Conservation (phyloP, 2,329 filamentous ascomycete species). For the Cucurbitaria berberidis region DNA sequence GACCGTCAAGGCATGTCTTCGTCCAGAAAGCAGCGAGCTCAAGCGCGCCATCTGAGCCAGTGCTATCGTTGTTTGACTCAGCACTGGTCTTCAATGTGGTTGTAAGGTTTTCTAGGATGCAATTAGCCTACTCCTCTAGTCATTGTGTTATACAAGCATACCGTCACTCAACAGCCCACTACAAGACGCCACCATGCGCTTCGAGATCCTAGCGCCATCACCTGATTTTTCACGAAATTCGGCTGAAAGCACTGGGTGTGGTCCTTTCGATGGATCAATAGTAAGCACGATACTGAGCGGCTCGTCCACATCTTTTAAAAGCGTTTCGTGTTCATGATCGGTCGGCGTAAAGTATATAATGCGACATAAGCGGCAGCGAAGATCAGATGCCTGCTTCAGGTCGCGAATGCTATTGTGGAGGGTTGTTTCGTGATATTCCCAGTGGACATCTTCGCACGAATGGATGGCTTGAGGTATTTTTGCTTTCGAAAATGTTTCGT, state of each 20-base stretch:
- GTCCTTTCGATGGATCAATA: slow-evolving; percentile 12
- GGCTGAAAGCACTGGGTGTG: slow-evolving; percentile 19
- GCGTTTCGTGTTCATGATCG: slow-evolving; percentile 8
- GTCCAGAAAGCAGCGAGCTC: slow-evolving; percentile 28
- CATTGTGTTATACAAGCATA: neutral
- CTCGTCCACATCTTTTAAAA: slow-evolving; percentile 18
- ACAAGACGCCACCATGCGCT: slow-evolving; percentile 16
- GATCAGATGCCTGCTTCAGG: slow-evolving; percentile 22
- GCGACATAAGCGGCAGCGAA: slow-evolving; percentile 23
- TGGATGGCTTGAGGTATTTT: slow-evolving; percentile 1
- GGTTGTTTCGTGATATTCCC: slow-evolving; percentile 18
- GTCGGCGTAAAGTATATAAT: slow-evolving; percentile 20
- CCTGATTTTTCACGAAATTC: slow-evolving; percentile 12
- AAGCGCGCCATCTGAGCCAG: slow-evolving; percentile 23
- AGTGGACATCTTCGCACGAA: slow-evolving; percentile 8
- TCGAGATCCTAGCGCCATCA: slow-evolving; percentile 8
- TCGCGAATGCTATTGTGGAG: slow-evolving; percentile 23
- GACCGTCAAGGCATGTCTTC: slow-evolving; percentile 13
- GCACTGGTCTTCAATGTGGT: slow-evolving; percentile 9
- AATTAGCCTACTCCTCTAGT: neutral
- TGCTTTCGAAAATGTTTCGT: slow-evolving; percentile 5
- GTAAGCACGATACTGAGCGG: slow-evolving; percentile 18
- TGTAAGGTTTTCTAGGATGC: slow-evolving; percentile 15
- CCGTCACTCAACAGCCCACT: slow-evolving; percentile 15
- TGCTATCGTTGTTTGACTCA: slow-evolving; percentile 1